Base-by-base conservation (phyloP, 805 yeast genomes). In the Ogataea nonfermentans region DNA sequence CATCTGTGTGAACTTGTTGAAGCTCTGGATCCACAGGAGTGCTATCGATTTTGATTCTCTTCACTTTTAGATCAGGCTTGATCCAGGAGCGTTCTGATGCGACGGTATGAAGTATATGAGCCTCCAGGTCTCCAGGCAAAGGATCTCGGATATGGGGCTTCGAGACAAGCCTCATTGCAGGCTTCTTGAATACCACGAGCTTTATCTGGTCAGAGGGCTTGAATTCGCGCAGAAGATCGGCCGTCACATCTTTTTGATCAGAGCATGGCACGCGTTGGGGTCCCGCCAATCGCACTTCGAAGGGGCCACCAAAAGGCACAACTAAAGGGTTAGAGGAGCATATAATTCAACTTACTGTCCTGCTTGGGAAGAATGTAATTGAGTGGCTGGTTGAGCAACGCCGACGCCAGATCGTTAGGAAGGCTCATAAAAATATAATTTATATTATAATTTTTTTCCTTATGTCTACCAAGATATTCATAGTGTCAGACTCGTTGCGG, bases 361-460 rank as follows among this genome's bases (percentile, higher is more conserved):
- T 68, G 72, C 2, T 57, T 61, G 2, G 76, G 76, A 2, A 68
- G 50, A 11, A 70, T 46, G 32, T 57, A 67, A 13, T 61, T 55
- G 34, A 70, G 37, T 0, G 74, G 73, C 16, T 48, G 53, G 19
- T 41, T 45, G 9, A 50, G 35, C 29, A 61, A 37, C 2, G 57
- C 56, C 9, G 57, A 47, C 4, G 48, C 43, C 15, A 58, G 45
- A 29, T 43, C 43, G 4, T 20, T 40, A 17, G 49, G 52, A 12
- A 34, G 25, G 13, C 26, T 24, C 39, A 35, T 35, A n/a, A 37
- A 39, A 28, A 32, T 14, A 14, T 15, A 12, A 31, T 29, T 23
- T 30, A 17, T 24, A 13, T 13, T 13, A 15, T 35, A 11, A 24
- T 30, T 12, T 17, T 26, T 36, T 3, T 24, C 25, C 19, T 29